A percentile compares a stretch with the other conserved stretches of the same genome.
phyloP scores from a whole-genome alignment of 2,329 filamentous ascomycete species.

The Cryphonectria carpinicola region DNA sequence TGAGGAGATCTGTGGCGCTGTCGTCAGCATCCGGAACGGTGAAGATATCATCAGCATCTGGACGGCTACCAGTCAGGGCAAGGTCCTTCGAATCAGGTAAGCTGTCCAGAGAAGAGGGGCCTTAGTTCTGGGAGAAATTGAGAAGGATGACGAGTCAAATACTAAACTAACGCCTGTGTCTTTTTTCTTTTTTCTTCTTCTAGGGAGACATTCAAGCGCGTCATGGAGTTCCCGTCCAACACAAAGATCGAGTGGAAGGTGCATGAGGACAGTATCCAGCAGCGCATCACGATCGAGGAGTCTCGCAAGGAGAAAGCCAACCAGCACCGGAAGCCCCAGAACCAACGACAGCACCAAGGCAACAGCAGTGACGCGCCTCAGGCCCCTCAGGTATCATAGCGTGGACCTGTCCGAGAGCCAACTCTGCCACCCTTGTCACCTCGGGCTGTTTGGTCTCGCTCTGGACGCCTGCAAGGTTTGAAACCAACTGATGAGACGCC shows the following conservation, averaged over 20 bases:
- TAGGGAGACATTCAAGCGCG: conserved; percentile 91
- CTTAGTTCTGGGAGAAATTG: no score
- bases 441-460: not conserved
- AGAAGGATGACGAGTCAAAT: not conserved
- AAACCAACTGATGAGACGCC: not conserved
- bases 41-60: conserved; percentile 98
- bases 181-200: not conserved
- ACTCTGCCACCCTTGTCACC: not conserved
- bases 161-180: not conserved
- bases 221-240: conserved; percentile 83
- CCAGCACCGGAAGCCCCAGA: conserved; percentile 47
- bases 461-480: not conserved
- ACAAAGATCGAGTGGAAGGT: conserved; percentile 95
- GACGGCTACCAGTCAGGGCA: conserved; percentile 90
- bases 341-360: conserved; percentile 33
- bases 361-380: conserved; percentile 20
- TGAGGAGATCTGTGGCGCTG: conserved; percentile 93
- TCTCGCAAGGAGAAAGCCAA: conserved; percentile 81
- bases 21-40: conserved; percentile 90
- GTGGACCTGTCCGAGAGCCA: not conserved
- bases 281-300: conserved; percentile 87
- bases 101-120: conserved; percentile 35
- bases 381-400: conserved; percentile 24
- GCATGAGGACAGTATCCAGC: conserved; percentile 93
- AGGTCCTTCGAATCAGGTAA: conserved; percentile 95